Evolutionary conservation across 1,284 basidiomycete genomes (phyloP), one percentile per base, ranked within the genome.

Genomic region (Porphyrellus sp.): DNA sequence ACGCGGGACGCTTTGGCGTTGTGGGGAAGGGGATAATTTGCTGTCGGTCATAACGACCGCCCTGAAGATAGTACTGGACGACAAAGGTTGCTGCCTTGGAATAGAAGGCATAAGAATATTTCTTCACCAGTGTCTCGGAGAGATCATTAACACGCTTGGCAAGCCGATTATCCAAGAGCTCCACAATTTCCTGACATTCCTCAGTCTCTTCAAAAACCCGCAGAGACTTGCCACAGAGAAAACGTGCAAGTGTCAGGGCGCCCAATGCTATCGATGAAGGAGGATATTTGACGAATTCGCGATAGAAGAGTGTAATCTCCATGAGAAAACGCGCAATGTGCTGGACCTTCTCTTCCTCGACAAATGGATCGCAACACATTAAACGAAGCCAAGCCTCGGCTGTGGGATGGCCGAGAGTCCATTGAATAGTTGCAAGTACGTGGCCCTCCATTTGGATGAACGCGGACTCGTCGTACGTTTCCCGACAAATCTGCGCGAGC

Each of bases 391-490:
- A 99, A 16, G 93, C 89, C 72, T 99, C 97, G 11, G 95, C 93
- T 2, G 97, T 98, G 5, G 97, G 96, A 68, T 98, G 95, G n/a
- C 96, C 97, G 46, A 98, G 80, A 34, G 82, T 83, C 97, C 97
- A 99, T 59, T 92, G 89, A 60, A 99, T 96, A 20, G 97, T 99
- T 25, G 88, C 86, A 37, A 99, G 81, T 53, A 99, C 91, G 69
- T 99, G 97, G 2, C 91, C 90, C 72, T 99, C 93, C 94, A 98
- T 93, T 70, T 96, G 93, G 57, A 94, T 86, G 71, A 98, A 99
- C 0, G 94, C 93, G 5, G 91, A 89, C 71, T 95, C 93, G 70
- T 98, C 94, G 70, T 98, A 98, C 1, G 92, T 91, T 62, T 92
- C 89, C 63, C 89, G 91, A 74, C 95, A 99, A 73, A 98, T 94